Percentiles rank a stretch among this genome's conserved stretches.
phyloP scores from a whole-genome alignment of 2,329 filamentous ascomycete genomes.

The Epichloe brachyelytri region DNA sequence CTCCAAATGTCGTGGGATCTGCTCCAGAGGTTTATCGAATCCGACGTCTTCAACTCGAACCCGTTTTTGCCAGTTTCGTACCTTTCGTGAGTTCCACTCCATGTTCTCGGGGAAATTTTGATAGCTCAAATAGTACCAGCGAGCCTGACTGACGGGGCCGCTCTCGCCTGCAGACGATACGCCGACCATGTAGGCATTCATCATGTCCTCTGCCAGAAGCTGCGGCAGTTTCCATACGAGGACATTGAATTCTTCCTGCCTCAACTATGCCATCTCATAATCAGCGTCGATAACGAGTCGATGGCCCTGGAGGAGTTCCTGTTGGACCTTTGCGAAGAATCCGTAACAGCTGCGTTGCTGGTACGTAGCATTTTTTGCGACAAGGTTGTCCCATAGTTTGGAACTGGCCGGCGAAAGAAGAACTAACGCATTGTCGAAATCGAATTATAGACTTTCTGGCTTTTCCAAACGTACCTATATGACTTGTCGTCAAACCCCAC shows the following conservation, averaged over 20 bases:
- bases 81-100: slow-evolving; percentile 55
- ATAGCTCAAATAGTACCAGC: not conserved
- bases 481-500: slow-evolving; percentile 66
- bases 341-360: slow-evolving; percentile 69
- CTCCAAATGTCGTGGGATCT: slow-evolving; percentile 67
- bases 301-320: slow-evolving; percentile 85
- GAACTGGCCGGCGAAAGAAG: not conserved
- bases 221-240: slow-evolving; percentile 79
- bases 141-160: not conserved
- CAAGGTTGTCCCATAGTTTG: not conserved
- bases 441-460: slow-evolving; percentile 63
- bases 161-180: slow-evolving; percentile 49
- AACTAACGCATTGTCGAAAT: slow-evolving; percentile 10
- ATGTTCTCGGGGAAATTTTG: not conserved
- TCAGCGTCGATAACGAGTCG: slow-evolving; percentile 81
- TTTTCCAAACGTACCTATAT: slow-evolving; percentile 79
- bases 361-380: slow-evolving; percentile 34
- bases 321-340: slow-evolving; percentile 75
- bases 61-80: slow-evolving; percentile 81
- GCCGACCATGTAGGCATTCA: slow-evolving; percentile 83
- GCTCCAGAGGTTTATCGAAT: slow-evolving; percentile 82
- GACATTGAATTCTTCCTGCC: slow-evolving; percentile 89
- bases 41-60: slow-evolving; percentile 86
- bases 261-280: slow-evolving; percentile 75
- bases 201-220: slow-evolving; percentile 78